Evolutionary conservation across 768 basidiomycete species (phyloP), one percentile per base, ranked within the genome.

Genomic region (Exsudoporus frostii): DNA sequence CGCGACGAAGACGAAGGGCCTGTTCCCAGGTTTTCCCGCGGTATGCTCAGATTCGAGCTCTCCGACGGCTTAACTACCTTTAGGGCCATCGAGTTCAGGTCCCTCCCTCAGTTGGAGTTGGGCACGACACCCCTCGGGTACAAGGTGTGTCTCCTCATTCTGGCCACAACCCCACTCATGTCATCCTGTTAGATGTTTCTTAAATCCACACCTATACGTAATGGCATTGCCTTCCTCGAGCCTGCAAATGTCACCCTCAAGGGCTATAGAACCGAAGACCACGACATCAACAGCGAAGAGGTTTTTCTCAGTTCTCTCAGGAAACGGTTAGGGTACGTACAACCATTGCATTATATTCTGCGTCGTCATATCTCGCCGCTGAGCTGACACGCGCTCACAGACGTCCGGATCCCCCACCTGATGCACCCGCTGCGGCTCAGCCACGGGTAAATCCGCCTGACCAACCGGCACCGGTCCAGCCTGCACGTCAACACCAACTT

Each of bases 91-190:
- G 95, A 98, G 65, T 92, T 86, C 57, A 81, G 79, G 48, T 71
- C 76, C 22, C 65, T 97, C 27, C 79, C 81, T 1, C 76, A 82
- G 40, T 58, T 98, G 19, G 76, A 77, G 45, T 76, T 98, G 17
- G 90, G 88, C 8, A 80, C 78, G 19, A 96, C 93, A 1, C 81
- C 81, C 3, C 73, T 95, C 29, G 95, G 95, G 9, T 89, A 74
- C 64, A 98, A 98, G 77, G 94, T 91, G 9, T 20, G 58, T 34
- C 25, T 39, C 24, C 40, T 53, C 40, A 17, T 30, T 13, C 7
- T 34, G 46, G 14, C 38, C 11, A 7, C 25, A 8, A 24, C 4
- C 40, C n/a, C 25, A 17, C 32, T 30, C 45, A 56, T 20, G 17
- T 47, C 20, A 3, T 22, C 36, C 36, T 38, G 10, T 7, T 51